Evolutionary conservation across 306 rosid genomes (phyloP).

Genomic region (Malus sieversii): DNA sequence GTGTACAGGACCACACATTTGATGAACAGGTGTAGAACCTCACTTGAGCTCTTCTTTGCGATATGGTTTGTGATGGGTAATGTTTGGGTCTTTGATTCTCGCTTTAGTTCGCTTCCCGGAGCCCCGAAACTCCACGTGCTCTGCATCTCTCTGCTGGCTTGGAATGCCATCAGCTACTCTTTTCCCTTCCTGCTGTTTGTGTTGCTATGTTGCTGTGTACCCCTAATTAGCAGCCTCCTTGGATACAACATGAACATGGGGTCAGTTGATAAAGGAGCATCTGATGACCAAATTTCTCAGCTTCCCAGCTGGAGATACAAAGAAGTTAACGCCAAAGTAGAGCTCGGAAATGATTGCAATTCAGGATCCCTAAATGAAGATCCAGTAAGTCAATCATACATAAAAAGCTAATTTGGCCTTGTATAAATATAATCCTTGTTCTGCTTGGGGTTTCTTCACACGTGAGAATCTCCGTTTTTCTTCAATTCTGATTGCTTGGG

Average conservation of each 20-base stretch:
- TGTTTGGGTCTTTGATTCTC: conserved; percentile 89
- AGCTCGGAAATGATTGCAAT: conserved; percentile 31
- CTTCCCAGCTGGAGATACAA: conserved; percentile 74
- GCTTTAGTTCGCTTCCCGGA: conserved; percentile 57
- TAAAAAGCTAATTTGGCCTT: background rate
- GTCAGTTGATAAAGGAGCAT: conserved; percentile 63
- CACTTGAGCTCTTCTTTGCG: conserved; percentile 88
- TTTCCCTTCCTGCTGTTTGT: conserved; percentile 90
- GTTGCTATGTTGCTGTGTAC: conserved; percentile 83
- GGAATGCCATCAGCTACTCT: conserved; percentile 93
- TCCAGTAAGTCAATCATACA: conserved; percentile 46
- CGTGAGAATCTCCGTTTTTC: background rate
- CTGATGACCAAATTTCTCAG: conserved; percentile 76
- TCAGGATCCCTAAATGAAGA: conserved; percentile 42
- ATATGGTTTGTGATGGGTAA: conserved; percentile 99
- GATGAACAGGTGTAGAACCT: conserved; percentile 72
- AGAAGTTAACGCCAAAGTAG: conserved; percentile 29
- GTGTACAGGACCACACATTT: conserved; percentile 60
- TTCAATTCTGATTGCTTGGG: background rate
- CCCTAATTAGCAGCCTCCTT: conserved; percentile 56
- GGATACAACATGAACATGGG: conserved; percentile 95
- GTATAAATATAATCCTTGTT: background rate
- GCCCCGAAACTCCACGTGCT: conserved; percentile 86
- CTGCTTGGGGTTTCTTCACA: background rate
- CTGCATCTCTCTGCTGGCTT: conserved; percentile 67